Percentiles rank a stretch among this genome's conserved stretches.
These are phyloP conservation scores for Penicillium sp. DNA, from an alignment of 2,329 filamentous ascomycete genomes.

Conservation along the genomic window DNA sequence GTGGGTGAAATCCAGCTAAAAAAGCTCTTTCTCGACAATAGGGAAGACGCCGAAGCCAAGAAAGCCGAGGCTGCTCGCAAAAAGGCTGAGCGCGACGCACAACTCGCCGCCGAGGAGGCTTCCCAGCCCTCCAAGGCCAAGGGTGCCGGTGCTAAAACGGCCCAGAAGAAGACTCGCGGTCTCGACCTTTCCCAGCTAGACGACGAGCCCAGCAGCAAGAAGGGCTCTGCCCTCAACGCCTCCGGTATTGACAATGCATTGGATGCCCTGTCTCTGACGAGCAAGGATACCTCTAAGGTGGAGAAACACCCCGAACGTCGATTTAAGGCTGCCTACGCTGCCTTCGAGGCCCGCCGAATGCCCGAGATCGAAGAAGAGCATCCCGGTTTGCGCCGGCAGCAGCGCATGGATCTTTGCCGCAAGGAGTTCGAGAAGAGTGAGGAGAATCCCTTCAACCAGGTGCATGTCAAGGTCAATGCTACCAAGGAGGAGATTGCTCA, in stretches of 20 bases:
- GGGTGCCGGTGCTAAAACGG: constrained; percentile 48
- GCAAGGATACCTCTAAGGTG: constrained; percentile 59
- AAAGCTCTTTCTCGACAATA: constrained; percentile 35
- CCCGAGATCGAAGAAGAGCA: constrained; percentile 82
- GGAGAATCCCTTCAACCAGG: constrained; percentile 94
- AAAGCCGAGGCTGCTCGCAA: constrained; percentile 76
- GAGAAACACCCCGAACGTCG: constrained; percentile 85
- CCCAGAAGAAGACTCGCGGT: constrained; percentile 56
- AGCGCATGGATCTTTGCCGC: constrained; percentile 74
- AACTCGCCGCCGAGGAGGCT: constrained; percentile 77
- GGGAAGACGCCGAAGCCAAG: constrained; percentile 78
- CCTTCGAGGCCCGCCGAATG: constrained; percentile 74
- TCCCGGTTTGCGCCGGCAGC: constrained; percentile 71
- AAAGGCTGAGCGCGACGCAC: constrained; percentile 85
- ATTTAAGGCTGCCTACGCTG: constrained; percentile 78
- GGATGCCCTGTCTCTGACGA: constrained; percentile 70
- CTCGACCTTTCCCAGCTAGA: constrained; percentile 74
- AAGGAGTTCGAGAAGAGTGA: constrained; percentile 95
- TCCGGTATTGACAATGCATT: constrained; percentile 90
- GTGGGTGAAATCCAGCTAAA: background rate
- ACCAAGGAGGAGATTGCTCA: constrained; percentile 68
- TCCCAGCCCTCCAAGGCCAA: constrained; percentile 58
- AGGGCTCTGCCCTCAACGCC: constrained; percentile 64
- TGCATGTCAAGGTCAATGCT: constrained; percentile 68
- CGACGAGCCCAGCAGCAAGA: constrained; percentile 45